Evolutionary conservation across 2,329 filamentous ascomycete genomes (phyloP), one percentile per base, ranked within the genome.

Genomic region (Bipolaris bicolor): DNA sequence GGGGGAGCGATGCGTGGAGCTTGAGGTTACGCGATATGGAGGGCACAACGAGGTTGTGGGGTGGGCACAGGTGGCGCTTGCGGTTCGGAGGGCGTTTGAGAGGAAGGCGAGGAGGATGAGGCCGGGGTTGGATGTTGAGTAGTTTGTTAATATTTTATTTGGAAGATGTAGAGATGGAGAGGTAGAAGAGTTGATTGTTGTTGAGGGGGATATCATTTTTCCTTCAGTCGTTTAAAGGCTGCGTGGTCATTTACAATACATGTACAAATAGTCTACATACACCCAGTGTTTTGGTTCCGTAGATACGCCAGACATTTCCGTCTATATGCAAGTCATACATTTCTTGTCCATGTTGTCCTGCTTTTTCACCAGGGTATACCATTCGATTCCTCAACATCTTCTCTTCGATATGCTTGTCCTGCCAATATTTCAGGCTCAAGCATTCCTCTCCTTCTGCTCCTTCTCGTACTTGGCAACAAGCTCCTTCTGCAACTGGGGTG

Each of bases 401-500:
- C 24, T 44, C 45, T 16, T 13, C 40, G 16, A 51, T 3, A 31
- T 16, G 33, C 50, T 9, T 29, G 22, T 83, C 16, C 24, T 7
- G 39, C 33, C n/a, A 13, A 31, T 36, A 16, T 10, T 3, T n/a
- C 13, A 31, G 31, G 37, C 33, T 79, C 86, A 87, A 79, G 86
- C 86, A 72, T 86, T 83, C 76, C 83, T 85, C 61, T 86, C 88
- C 43, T 83, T 84, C 76, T 87, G 82, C 62, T 83, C 83, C 80
- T 90, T 90, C 71, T 88, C 81, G 70, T 89, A 83, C 77, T 89
- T 88, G 22, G 85, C 82, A 40, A 90, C 80, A 48, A 91, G 77
- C 74, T 90, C 88, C 77, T 85, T 90, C 89, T 99, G 95, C 77
- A 98, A 77, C 75, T 98, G 93, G 69, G 87, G 86, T 47, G 93